Evolutionary conservation across 805 yeast genomes (phyloP), one percentile per base, ranked within the genome.

Genomic region (Cyberlindnera americana): DNA sequence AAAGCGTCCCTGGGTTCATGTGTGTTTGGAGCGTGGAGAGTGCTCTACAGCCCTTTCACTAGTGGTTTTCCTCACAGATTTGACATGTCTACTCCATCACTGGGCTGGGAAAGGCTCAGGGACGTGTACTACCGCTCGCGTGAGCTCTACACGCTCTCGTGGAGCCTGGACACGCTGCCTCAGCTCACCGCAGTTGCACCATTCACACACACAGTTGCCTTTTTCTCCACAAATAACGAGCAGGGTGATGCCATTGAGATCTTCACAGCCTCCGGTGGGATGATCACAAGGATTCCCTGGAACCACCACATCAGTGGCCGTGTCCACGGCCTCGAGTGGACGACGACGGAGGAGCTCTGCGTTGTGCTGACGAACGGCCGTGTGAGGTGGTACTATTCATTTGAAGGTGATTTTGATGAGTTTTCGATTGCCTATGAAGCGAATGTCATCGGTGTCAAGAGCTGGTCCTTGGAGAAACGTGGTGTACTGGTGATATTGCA

Each of bases 41-140:
- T n/a, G n/a, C n/a, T n/a, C n/a, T n/a, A n/a, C n/a, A n/a, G n/a
- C n/a, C n/a, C n/a, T n/a, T n/a, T n/a, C n/a, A n/a, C n/a, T n/a
- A n/a, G n/a, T n/a, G n/a, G n/a, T n/a, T n/a, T n/a, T n/a, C n/a
- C n/a, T n/a, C n/a, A n/a, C n/a, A n/a, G n/a, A n/a, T n/a, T n/a
- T 17, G 17, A 9, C 34, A 47, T 47, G 51, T 31, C 45, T 6
- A 31, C 44, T 7, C 50, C 52, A 1, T 46, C 49, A 7, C 29
- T 44, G 2, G 49, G 49, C 9, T 48, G 52, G 52, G 48, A 46
- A 18, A 38, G 52, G 3, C 42, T 48, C 12, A 19, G 40, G 11
- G 52, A 48, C 33, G 50, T 46, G 15, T 48, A 45, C 29, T 48
- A 48, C 37, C 40, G 52, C 15, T 21, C 38, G 3, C 26, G 48